A percentile compares a stretch with the other conserved stretches of the same genome.
Evolutionary conservation across 257 asterid genomes (phyloP).

Genomic region (Mitragyna speciosa): DNA sequence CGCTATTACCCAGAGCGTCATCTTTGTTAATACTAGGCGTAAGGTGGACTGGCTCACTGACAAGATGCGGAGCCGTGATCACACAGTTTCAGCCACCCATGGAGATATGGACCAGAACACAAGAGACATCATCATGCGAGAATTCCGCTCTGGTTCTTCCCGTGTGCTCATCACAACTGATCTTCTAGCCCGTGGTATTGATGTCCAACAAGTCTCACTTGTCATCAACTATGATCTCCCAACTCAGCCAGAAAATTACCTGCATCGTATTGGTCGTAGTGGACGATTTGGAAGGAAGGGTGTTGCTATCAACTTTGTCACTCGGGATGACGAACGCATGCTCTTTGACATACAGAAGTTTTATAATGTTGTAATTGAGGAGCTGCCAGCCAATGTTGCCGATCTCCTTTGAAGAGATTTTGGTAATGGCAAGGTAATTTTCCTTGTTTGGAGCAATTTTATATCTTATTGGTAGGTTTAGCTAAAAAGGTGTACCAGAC

Average conservation of each 20-base stretch:
- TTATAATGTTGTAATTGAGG: conserved; percentile 67
- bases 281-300: conserved; percentile 87
- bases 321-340: conserved; percentile 74
- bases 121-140: conserved; percentile 51
- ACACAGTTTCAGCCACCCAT: conserved; percentile 49
- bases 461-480: conserved; percentile 33
- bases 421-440: conserved; percentile 32
- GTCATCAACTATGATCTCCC: conserved; percentile 79
- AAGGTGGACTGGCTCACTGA: conserved; percentile 55
- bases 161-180: conserved; percentile 80
- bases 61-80: conserved; percentile 48
- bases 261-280: conserved; percentile 84
- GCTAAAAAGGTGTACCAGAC: conserved; percentile 37
- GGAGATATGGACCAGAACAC: conserved; percentile 59
- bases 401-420: conserved; percentile 57
- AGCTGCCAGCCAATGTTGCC: conserved; percentile 85
- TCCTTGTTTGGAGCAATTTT: conserved; percentile 33
- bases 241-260: conserved; percentile 82
- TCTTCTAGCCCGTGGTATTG: conserved; percentile 81
- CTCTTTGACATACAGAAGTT: conserved; percentile 70
- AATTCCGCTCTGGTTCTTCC: conserved; percentile 62
- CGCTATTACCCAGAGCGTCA: conserved; percentile 52
- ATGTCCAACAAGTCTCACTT: conserved; percentile 79
- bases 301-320: conserved; percentile 86
- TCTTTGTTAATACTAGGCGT: conserved; percentile 50